Evolutionary conservation across 345 rosid genomes (phyloP).

Genomic region (Triadica sebifera): DNA sequence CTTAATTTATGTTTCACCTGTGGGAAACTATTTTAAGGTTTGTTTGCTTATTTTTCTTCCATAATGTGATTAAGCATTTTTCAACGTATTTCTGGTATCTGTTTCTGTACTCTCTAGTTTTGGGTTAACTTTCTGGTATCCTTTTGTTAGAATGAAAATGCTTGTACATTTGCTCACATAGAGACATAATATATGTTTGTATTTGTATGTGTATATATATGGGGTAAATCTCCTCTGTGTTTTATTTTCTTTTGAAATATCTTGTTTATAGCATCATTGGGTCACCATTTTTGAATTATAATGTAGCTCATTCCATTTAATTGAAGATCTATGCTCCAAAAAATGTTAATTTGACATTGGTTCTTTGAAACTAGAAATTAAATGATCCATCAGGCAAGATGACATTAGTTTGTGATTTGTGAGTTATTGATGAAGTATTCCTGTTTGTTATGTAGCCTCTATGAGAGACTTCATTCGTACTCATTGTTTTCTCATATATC

Average conservation of each 20-base stretch:
- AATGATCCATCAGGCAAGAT: not conserved
- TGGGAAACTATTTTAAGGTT: constrained; percentile 96
- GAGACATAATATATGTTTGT: not conserved
- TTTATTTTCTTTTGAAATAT: not conserved
- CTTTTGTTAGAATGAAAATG: not conserved
- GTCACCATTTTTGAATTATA: not conserved
- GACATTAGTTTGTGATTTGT: not conserved
- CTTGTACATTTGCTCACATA: not conserved
- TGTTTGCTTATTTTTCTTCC: constrained; percentile 15
- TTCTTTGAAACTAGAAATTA: not conserved
- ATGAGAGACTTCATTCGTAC: not conserved
- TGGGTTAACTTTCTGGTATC: not conserved
- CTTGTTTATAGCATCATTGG: not conserved
- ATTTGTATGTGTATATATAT: not conserved
- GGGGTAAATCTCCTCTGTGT: not conserved
- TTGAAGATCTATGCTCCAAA: not conserved
- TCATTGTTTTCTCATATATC: not conserved
- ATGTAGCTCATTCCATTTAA: not conserved
- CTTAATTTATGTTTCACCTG: constrained; percentile 86
- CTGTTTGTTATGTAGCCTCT: not conserved
- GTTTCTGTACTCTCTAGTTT: not conserved
- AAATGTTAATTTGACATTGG: not conserved
- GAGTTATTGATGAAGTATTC: not conserved
- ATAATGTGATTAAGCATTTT: not conserved
- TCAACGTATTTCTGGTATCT: not conserved